Evolutionary conservation across 441 rosid species (phyloP).

Genomic region (Sinapis alba): DNA sequence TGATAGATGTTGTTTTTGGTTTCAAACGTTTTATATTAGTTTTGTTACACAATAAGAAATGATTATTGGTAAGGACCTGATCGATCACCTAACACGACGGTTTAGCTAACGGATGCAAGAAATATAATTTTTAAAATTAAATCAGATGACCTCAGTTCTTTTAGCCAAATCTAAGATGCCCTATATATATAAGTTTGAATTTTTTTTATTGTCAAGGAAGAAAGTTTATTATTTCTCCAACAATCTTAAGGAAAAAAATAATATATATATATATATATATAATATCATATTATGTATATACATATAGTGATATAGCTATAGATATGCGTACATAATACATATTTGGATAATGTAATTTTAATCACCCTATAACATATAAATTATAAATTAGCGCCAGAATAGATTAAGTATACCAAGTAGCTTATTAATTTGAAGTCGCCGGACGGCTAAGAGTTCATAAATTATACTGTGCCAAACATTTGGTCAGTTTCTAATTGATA

Average conservation of each 20-base stretch:
- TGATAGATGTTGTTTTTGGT: not conserved
- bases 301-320: not conserved
- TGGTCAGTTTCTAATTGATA: not conserved
- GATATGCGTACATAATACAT: not conserved
- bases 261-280: not conserved
- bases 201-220: not conserved
- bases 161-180: not conserved
- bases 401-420: not conserved
- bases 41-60: not conserved
- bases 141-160: slow-evolving; percentile 11
- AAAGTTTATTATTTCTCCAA: slow-evolving; percentile 5
- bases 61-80: slow-evolving; percentile 28
- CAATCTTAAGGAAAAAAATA: not conserved
- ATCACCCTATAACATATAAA: not conserved
- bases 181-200: not conserved
- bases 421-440: not conserved
- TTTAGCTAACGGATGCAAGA: slow-evolving; percentile 19
- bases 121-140: not conserved
- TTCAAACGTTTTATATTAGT: not conserved
- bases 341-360: slow-evolving; percentile 26
- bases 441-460: slow-evolving; percentile 32
- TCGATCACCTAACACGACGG: slow-evolving; percentile 37
- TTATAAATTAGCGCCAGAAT: not conserved
- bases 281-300: not conserved
- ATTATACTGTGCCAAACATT: slow-evolving; percentile 10